phyloP scores from a whole-genome alignment of 1,139 yeast species.

The Petasospora rhodanensis region DNA sequence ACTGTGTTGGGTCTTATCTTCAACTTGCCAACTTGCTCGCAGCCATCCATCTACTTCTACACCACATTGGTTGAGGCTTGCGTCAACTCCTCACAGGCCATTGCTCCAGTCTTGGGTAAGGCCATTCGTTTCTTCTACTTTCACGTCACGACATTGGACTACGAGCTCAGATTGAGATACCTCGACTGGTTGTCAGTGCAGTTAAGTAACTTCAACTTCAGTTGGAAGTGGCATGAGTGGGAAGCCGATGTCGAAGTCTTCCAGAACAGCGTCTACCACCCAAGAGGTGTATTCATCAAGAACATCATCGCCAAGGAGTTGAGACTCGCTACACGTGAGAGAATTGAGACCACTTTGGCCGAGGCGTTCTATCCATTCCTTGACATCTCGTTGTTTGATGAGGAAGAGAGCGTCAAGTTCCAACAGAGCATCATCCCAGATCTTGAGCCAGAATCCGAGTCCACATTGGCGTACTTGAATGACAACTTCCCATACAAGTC shows the following conservation, averaged over 20 bases:
- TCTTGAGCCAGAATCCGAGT: conserved; percentile 20
- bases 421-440: conserved; percentile 30
- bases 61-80: conserved; percentile 88
- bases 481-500: conserved; percentile 31
- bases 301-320: conserved; percentile 82
- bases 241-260: conserved; percentile 45
- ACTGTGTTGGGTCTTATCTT: conserved; percentile 74
- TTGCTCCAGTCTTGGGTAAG: conserved; percentile 94
- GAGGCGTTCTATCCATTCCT: conserved; percentile 65
- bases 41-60: conserved; percentile 75
- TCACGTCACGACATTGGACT: conserved; percentile 63
- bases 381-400: conserved; percentile 43
- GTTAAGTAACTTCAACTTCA: conserved; percentile 87
- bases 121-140: conserved; percentile 82
- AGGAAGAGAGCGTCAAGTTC: conserved; percentile 31
- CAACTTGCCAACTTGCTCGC: conserved; percentile 63
- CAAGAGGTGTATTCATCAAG: conserved; percentile 67
- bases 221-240: conserved; percentile 99
- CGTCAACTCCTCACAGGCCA: conserved; percentile 77
- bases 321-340: conserved; percentile 63
- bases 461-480: conserved; percentile 30
- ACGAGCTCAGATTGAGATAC: conserved; percentile 67
- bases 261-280: conserved; percentile 49
- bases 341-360: conserved; percentile 74
- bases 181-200: conserved; percentile 94